Evolutionary conservation across 306 rosid genomes (phyloP).

Genomic region (Argentina anserina): DNA sequence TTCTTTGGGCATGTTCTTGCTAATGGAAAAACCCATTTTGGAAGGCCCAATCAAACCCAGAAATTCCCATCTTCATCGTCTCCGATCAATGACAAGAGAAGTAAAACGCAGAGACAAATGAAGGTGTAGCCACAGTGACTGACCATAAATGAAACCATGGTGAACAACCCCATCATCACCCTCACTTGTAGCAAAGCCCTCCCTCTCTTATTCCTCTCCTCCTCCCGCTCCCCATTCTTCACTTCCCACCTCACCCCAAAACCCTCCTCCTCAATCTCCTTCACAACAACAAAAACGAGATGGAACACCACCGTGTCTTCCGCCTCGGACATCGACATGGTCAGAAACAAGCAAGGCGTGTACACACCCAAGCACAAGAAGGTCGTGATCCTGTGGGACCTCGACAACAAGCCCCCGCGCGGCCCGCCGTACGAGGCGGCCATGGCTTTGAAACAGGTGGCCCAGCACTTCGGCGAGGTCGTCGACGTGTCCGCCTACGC

Average conservation of each 20-base stretch:
- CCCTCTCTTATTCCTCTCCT: slow-evolving; percentile 20
- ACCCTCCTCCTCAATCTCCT: not conserved
- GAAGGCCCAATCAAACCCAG: not conserved
- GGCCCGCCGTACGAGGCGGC: slow-evolving; percentile 85
- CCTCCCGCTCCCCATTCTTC: slow-evolving; percentile 24
- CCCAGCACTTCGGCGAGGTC: slow-evolving; percentile 53
- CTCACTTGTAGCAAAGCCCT: slow-evolving; percentile 1
- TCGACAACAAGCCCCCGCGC: slow-evolving; percentile 89
- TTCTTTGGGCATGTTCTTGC: too few relatives aligned
- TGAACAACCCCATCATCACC: slow-evolving; percentile 20
- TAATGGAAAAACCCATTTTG: not conserved
- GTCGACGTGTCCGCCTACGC: slow-evolving; percentile 80
- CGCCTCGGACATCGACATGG: slow-evolving; percentile 71
- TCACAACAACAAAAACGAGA: not conserved
- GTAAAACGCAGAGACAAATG: too few relatives aligned
- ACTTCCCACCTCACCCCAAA: slow-evolving; percentile 8
- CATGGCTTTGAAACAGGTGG: slow-evolving; percentile 52
- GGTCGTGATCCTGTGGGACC: slow-evolving; percentile 85
- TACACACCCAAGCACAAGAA: slow-evolving; percentile 55
- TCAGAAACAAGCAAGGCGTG: slow-evolving; percentile 55
- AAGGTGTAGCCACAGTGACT: not conserved
- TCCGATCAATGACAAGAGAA: not conserved
- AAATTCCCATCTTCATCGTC: not conserved
- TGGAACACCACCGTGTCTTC: not conserved
- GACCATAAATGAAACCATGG: slow-evolving; percentile 21